Base-by-base conservation (phyloP, 805 yeast species). In the Komagataella kurtzmanii region DNA sequence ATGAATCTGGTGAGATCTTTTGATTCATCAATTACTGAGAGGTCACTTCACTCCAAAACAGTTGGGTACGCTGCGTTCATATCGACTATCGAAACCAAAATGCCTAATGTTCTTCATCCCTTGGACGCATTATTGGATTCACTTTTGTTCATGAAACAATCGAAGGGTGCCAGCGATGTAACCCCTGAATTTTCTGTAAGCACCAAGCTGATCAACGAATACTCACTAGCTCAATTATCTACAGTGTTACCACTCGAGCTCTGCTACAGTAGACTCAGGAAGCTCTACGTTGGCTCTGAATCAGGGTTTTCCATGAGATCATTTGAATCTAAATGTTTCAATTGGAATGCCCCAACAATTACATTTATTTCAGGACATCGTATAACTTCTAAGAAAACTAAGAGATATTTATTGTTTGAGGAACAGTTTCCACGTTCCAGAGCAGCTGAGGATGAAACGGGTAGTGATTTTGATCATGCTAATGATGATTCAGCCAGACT, bases 221-320 rank as follows among this genome's bases (percentile, higher is more conserved):
- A 57, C 5, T 45, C 58, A 4, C 56, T 75, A 4, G 57, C 80
- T 0, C 65, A 68, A 46, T 51, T 77, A 18, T 61, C 74, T 1
- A 60, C 71, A 1, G 56, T 70, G 10, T 52, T 74, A 1, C 69
- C 70, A 1, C 59, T 64, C 1, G 74, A 69, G 24, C 56, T 77
- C 3, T 66, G 79, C 0, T 69, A 68, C 19, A 67, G 76, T 3
- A 73, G 76, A 46, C 60, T 85, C 51, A 71, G 79, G 47, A 80
- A 79, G 57, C 72, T 90, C 8, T 90, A 83, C 58, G 71, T 75
- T 7, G 97, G 95, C 0, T 69, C 88, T 7, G 83, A 79, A 49
- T 72, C 81, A 49, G 98, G 98, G 1, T 91, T 86, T 62, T 87
- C 96, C 0, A 87, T 90, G 76, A 69, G 95, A 30, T 84, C 96